Evolutionary conservation across 2,329 filamentous ascomycete species (phyloP).

Genomic region (Purpureocillium takamizusanense): DNA sequence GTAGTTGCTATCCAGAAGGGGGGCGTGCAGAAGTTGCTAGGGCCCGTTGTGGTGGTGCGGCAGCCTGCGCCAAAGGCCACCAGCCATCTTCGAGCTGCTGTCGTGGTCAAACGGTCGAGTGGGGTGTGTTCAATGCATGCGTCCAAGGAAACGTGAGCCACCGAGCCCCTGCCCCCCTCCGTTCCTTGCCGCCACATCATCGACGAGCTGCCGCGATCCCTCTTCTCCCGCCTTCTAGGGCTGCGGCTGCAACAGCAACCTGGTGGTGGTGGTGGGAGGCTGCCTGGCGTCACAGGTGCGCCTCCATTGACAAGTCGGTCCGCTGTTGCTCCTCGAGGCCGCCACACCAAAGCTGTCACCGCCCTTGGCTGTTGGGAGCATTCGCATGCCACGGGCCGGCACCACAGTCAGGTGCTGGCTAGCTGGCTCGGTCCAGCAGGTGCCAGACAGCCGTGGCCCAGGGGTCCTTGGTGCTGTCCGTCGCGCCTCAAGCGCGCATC

Average conservation of each 20-base stretch:
- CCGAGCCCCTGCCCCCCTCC: slow-evolving; percentile 3
- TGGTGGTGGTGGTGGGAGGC: neutral
- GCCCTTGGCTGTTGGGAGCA: too few relatives aligned
- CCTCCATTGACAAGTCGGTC: too few relatives aligned
- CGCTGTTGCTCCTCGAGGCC: too few relatives aligned
- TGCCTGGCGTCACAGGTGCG: too few relatives aligned
- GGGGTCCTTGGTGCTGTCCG: too few relatives aligned
- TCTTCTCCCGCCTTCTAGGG: slow-evolving; percentile 4
- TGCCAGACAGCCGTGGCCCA: too few relatives aligned
- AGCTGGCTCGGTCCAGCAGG: too few relatives aligned
- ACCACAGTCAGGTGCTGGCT: too few relatives aligned
- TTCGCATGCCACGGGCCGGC: too few relatives aligned
- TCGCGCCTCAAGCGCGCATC: too few relatives aligned
- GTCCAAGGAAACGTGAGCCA: slow-evolving; percentile 9
- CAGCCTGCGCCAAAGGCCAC: slow-evolving; percentile 10
- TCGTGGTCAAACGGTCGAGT: slow-evolving; percentile 10
- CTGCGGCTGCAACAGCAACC: slow-evolving; percentile 1
- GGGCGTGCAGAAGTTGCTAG: neutral
- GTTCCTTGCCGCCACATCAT: slow-evolving; percentile 5
- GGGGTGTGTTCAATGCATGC: slow-evolving; percentile 12
- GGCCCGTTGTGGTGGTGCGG: neutral
- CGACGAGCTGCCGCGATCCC: slow-evolving; percentile 2
- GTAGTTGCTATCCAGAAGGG: neutral
- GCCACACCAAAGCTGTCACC: too few relatives aligned
- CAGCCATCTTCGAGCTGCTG: slow-evolving; percentile 4